Percentiles rank a stretch among this genome's conserved stretches.
Conservation (phyloP, 2,329 filamentous ascomycete species). For the Hypoxylon sp. region DNA sequence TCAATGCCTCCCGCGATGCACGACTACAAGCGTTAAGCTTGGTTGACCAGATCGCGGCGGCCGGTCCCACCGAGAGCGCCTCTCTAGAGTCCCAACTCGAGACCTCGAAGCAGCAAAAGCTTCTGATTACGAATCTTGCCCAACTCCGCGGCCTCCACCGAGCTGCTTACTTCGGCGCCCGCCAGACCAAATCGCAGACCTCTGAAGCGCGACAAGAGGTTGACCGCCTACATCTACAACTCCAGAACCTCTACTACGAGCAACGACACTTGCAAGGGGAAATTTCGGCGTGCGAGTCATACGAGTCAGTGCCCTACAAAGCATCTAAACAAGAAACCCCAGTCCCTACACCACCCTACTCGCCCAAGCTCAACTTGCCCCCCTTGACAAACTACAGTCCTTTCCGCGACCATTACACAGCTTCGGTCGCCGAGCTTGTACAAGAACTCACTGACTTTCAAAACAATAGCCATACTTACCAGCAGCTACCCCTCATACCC, state of each 20-base stretch:
- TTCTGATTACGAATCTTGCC: conserved; percentile 79
- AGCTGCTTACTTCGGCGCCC: conserved; percentile 79
- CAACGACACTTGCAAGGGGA: conserved; percentile 90
- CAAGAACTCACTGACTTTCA: conserved; percentile 37
- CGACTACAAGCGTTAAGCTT: conserved; percentile 75
- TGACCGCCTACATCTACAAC: conserved; percentile 86
- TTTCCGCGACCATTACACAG: conserved; percentile 17
- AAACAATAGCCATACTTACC: conserved; percentile 83
- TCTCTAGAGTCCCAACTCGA: conserved; percentile 62
- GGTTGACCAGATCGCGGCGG: conserved; percentile 60
- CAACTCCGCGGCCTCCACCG: conserved; percentile 85
- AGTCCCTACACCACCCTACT: not conserved
- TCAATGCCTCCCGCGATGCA: conserved; percentile 76
- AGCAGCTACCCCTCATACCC: conserved; percentile 83
- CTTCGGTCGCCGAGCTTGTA: conserved; percentile 18
- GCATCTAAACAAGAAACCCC: conserved; percentile 1
- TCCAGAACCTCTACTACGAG: conserved; percentile 97
- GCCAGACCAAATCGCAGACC: conserved; percentile 86
- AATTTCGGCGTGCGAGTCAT: conserved; percentile 88
- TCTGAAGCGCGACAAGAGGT: conserved; percentile 90
- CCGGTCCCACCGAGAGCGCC: conserved; percentile 55
- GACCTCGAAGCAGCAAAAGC: conserved; percentile 79
- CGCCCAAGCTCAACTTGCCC: not conserved
- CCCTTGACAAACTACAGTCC: conserved; percentile 1
- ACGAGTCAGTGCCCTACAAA: conserved; percentile 71